These are phyloP conservation scores for Schizochytrium sp. DNA, from an alignment of 108 stramenopile genomes.

Conservation along the genomic window DNA sequence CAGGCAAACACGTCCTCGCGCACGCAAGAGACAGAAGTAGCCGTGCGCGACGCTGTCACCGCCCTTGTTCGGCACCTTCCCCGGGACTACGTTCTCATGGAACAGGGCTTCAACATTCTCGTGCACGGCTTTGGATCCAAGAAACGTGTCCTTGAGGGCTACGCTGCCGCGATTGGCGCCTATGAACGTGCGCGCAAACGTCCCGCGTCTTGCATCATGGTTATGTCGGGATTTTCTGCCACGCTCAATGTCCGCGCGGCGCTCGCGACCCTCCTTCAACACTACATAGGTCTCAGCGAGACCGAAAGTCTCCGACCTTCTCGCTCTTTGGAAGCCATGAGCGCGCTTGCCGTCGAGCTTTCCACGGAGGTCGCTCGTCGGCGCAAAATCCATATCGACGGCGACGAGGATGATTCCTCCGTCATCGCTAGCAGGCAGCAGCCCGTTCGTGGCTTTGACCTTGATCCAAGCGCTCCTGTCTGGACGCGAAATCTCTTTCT, in stretches of 20 bases:
- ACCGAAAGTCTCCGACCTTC: background rate
- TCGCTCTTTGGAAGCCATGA: background rate
- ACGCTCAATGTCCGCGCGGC: background rate
- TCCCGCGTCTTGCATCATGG: background rate
- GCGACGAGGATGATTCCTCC: too few relatives aligned
- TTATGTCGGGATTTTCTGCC: background rate
- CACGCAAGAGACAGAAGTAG: too few relatives aligned
- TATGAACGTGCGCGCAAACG: background rate
- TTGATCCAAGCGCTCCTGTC: background rate
- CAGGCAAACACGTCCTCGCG: too few relatives aligned
- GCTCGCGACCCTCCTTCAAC: background rate
- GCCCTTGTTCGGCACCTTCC: background rate
- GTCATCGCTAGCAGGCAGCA: background rate
- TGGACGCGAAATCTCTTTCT: background rate
- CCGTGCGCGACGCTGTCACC: background rate
- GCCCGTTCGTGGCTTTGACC: background rate
- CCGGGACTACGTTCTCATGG: background rate
- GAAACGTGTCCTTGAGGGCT: background rate
- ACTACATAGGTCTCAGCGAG: background rate
- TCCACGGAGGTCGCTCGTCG: background rate
- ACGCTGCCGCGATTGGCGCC: background rate
- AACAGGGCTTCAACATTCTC: background rate
- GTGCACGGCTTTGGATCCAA: background rate
- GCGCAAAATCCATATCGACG: background rate
- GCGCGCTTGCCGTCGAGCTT: background rate